These are phyloP conservation scores for Cephalotrichum gorgonifer DNA, from an alignment of 2,329 filamentous ascomycete genomes.

Conservation along the genomic window DNA sequence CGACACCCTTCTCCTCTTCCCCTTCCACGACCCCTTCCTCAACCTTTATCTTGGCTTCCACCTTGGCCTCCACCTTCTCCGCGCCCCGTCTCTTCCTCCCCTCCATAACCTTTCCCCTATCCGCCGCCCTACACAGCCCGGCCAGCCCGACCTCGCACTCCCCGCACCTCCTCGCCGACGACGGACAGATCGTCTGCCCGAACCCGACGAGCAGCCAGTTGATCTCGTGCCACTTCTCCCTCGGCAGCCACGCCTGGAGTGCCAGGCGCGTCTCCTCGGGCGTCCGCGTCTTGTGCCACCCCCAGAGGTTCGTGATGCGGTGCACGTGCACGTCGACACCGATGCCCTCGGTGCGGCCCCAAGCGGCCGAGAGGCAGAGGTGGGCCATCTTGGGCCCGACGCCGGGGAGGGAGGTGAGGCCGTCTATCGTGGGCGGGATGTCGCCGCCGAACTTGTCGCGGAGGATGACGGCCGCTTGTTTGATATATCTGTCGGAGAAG, in stretches of 20 bases:
- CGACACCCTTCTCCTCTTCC: slow-evolving; percentile 30
- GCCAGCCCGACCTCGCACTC: slow-evolving; percentile 71
- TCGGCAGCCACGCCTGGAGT: slow-evolving; percentile 74
- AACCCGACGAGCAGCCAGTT: slow-evolving; percentile 82
- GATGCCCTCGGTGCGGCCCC: slow-evolving; percentile 59
- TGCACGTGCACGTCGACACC: slow-evolving; percentile 94
- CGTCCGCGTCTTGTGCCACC: slow-evolving; percentile 72
- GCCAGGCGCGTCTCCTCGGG: slow-evolving; percentile 73
- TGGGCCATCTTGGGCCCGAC: slow-evolving; percentile 95
- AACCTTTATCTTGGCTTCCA: slow-evolving; percentile 11
- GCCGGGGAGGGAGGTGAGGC: slow-evolving; percentile 67
- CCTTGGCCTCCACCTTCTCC: slow-evolving; percentile 15
- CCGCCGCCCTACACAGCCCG: slow-evolving; percentile 66
- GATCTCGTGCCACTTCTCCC: slow-evolving; percentile 82
- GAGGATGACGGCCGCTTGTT: slow-evolving; percentile 62
- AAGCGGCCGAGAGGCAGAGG: slow-evolving; percentile 68
- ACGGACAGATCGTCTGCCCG: slow-evolving; percentile 77
- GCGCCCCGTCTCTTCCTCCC: slow-evolving; percentile 38
- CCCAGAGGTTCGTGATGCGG: slow-evolving; percentile 88
- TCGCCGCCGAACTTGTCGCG: slow-evolving; percentile 61
- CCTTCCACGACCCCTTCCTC: slow-evolving; percentile 23
- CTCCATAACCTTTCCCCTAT: slow-evolving; percentile 50
- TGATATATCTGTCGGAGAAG: slow-evolving; percentile 44
- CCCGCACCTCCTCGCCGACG: slow-evolving; percentile 70
- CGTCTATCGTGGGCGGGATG: slow-evolving; percentile 69